phyloP scores from a whole-genome alignment of 1,284 basidiomycete genomes.

The Xanthoconium separans region DNA sequence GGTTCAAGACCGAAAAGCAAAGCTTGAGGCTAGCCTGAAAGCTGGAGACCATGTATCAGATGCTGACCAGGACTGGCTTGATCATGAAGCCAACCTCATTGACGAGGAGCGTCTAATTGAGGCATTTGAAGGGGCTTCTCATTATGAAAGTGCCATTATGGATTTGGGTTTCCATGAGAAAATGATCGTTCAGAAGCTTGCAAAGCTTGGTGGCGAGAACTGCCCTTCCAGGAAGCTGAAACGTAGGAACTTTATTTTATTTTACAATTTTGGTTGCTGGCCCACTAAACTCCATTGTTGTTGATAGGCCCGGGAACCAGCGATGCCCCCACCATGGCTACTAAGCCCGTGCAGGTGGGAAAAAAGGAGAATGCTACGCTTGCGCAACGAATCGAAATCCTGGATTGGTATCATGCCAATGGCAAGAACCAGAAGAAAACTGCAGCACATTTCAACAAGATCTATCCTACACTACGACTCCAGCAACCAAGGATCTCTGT shows the following conservation, averaged over 20 bases:
- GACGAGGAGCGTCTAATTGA: conserved; percentile 3
- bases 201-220: too few species aligned
- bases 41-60: too few species aligned
- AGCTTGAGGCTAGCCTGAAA: too few species aligned
- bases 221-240: too few species aligned
- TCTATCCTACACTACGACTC: conserved; percentile 3
- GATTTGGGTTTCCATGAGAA: not conserved
- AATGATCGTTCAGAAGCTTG: not conserved
- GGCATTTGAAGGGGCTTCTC: not conserved
- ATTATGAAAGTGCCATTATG: not conserved
- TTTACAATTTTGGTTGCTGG: too few species aligned
- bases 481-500: conserved; percentile 1
- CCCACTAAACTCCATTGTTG: too few species aligned
- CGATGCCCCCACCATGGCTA: too few species aligned
- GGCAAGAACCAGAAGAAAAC: not conserved
- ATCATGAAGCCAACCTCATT: conserved; percentile 4
- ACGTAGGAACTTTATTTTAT: too few species aligned
- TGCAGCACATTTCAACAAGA: conserved; percentile 1
- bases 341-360: too few species aligned
- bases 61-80: conserved; percentile 1
- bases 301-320: too few species aligned
- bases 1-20: too few species aligned
- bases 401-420: conserved; percentile 12
- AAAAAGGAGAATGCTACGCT: conserved; percentile 9
- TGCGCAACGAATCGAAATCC: conserved; percentile 5